These are phyloP conservation scores for Fistulina hepatica DNA, from an alignment of 1,284 basidiomycete species.

Conservation along the genomic window DNA sequence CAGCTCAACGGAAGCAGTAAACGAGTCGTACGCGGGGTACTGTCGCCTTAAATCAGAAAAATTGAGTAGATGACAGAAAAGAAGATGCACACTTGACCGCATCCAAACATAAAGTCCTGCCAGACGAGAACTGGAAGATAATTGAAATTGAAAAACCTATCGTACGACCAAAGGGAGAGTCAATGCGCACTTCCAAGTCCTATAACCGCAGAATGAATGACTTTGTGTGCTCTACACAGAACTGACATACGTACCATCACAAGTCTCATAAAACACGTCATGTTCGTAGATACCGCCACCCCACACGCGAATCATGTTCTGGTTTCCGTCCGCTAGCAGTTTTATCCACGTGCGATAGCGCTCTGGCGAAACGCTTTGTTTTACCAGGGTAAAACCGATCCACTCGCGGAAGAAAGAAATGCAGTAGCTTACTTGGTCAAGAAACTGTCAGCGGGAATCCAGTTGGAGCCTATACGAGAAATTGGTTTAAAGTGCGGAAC, in stretches of 20 bases:
- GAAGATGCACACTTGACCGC: slow-evolving; percentile 48
- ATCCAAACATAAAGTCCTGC: slow-evolving; percentile 87
- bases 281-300: slow-evolving; percentile 78
- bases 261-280: slow-evolving; percentile 69
- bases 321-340: slow-evolving; percentile 67
- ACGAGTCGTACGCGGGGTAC: slow-evolving; percentile 72
- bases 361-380: slow-evolving; percentile 36
- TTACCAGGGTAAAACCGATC: slow-evolving; percentile 4
- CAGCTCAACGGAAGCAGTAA: slow-evolving; percentile 49
- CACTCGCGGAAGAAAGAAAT: slow-evolving; percentile 1
- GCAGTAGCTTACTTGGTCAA: slow-evolving; percentile 51
- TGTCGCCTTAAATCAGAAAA: too few species aligned
- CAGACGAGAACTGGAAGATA: slow-evolving; percentile 60
- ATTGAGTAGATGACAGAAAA: not conserved
- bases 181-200: slow-evolving; percentile 56
- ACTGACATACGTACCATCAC: slow-evolving; percentile 44
- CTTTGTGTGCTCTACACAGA: not conserved
- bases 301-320: slow-evolving; percentile 80
- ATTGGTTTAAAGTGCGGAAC: not conserved
- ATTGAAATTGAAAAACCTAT: slow-evolving; percentile 3
- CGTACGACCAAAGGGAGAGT: slow-evolving; percentile 8
- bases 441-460: slow-evolving; percentile 88
- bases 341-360: slow-evolving; percentile 64
- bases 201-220: slow-evolving; percentile 14
- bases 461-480: slow-evolving; percentile 61